Base-by-base conservation (phyloP, 2,329 filamentous ascomycete genomes). In the Fusarium sororula region DNA sequence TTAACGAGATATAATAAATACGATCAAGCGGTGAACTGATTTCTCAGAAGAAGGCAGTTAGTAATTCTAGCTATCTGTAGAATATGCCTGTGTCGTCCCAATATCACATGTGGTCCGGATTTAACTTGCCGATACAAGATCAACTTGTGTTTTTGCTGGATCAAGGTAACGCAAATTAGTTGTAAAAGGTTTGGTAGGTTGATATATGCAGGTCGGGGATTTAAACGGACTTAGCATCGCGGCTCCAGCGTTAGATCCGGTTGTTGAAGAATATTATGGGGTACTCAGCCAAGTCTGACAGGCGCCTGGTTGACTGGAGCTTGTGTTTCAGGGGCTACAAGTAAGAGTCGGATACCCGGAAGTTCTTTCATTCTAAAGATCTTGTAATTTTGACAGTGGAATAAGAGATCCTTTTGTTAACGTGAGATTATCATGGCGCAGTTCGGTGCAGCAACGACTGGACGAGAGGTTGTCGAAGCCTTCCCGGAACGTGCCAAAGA, bases 1-100 rank as follows among this genome's bases (percentile, higher is more conserved):
- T 28, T 5, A 2, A 22, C 3, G 9, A 22, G 13, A 47, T 7
- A 7, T 22, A 11, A 11, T 5, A 47, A 3, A 11, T 3, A 28
- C 1, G 13, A 22, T 5, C 1, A 28, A 0, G 4, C 0, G 4
- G 18, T 0, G 22, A 7, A 7, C 18, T 8, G 13, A 28, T 28
- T 7, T 7, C 5, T 22, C 18, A 28, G 13, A 47, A 28, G 18
- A 47, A 22, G 0, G 1, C 2, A 14, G 1, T 7, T 7, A 15
- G 18, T 47, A 11, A 28, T 28, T 28, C 18, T 14, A 9, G 4
- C 3, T 28, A 30, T 18, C 22, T 30, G 13, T 5, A 3, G 4
- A 17, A n/a, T 6, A 5, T n/a, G 32, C 24, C 24, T 26, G 24
- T 26, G 24, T 26, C 24, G 24, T 26, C 24, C 24, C 24, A 26